Percentiles rank a stretch among this genome's conserved stretches.
phyloP scores from a whole-genome alignment of 164 flowering plant genomes.

The Stephania yunnanensis region DNA sequence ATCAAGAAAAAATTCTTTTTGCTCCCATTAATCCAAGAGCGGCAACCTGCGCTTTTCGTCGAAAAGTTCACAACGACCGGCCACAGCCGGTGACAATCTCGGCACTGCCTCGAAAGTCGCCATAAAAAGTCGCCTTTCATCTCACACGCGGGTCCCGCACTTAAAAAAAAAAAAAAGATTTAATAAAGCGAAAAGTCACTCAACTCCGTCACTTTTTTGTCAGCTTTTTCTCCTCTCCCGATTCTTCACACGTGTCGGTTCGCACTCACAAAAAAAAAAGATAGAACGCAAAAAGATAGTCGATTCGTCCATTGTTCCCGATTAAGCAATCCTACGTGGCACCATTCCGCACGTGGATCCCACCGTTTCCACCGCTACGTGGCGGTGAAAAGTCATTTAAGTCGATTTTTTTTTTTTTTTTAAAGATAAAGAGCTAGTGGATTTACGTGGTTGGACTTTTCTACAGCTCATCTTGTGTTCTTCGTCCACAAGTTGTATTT shows the following conservation, averaged over 20 bases:
- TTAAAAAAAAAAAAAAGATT: neutral
- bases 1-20: neutral
- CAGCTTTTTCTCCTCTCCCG: neutral
- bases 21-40: neutral
- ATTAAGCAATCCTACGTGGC: neutral
- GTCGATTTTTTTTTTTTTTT: neutral
- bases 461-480: neutral
- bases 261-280: neutral
- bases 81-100: neutral
- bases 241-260: slow-evolving; percentile 1
- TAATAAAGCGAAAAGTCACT: neutral
- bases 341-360: neutral
- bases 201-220: neutral
- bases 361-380: neutral
- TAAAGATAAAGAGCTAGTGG: neutral
- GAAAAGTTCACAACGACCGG: neutral
- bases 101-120: neutral
- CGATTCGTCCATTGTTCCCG: neutral
- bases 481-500: neutral
- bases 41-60: slow-evolving; percentile 1
- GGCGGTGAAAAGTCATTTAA: neutral
- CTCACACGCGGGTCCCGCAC: neutral
- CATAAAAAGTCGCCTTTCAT: neutral
- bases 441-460: neutral
- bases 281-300: neutral